phyloP scores from a whole-genome alignment of 306 rosid genomes.

The Vicia sativa region DNA sequence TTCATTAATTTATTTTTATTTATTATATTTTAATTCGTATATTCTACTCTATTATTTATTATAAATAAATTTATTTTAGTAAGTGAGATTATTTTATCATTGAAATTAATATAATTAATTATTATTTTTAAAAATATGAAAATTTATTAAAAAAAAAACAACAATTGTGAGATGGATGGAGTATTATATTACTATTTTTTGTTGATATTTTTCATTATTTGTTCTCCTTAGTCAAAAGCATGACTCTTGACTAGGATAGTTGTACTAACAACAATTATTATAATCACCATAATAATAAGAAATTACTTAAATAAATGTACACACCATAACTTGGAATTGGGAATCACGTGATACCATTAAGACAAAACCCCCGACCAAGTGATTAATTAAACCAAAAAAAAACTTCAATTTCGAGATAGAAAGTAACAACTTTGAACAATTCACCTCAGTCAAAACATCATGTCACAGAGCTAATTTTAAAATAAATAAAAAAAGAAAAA shows the following conservation, averaged over 20 bases:
- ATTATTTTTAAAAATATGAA: too few species aligned
- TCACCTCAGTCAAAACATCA: slow-evolving; percentile 58
- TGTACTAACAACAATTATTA: slow-evolving; percentile 37
- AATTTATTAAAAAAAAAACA: too few species aligned
- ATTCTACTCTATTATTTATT: too few species aligned
- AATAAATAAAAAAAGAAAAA: slow-evolving; percentile 19
- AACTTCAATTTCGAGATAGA: slow-evolving; percentile 51
- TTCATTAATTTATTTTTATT: too few species aligned
- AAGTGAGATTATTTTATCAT: too few species aligned
- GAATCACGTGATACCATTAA: slow-evolving; percentile 97
- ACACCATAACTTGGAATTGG: slow-evolving; percentile 89
- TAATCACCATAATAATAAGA: slow-evolving; percentile 9
- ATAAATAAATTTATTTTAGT: too few species aligned
- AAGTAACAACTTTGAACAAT: slow-evolving; percentile 53
- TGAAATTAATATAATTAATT: too few species aligned
- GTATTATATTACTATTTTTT: not conserved
- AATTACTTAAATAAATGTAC: slow-evolving; percentile 37
- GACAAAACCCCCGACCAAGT: slow-evolving; percentile 99
- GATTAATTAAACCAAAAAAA: slow-evolving; percentile 63
- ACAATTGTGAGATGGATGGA: too few species aligned
- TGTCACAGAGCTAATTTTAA: slow-evolving; percentile 29
- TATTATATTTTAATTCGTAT: too few species aligned
- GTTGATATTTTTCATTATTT: not conserved
- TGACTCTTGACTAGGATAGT: slow-evolving; percentile 38
- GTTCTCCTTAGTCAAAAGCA: slow-evolving; percentile 37